A percentile compares a stretch with the other conserved stretches of the same genome.
Conservation (phyloP, 495 filamentous ascomycete species). For the Bacidia rubella region DNA sequence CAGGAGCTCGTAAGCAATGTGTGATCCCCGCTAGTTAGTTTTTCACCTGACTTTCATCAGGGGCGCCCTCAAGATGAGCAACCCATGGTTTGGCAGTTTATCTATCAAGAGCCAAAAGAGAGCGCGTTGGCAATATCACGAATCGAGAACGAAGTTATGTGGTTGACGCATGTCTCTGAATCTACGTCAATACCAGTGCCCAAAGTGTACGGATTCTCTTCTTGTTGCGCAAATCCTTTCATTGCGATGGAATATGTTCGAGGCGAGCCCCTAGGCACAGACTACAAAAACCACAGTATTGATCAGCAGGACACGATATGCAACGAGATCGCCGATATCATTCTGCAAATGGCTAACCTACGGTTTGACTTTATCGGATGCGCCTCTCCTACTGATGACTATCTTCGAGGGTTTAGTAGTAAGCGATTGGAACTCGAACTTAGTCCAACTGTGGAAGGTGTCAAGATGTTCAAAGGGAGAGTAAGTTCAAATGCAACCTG, state of each 20-base stretch:
- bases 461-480: constrained; percentile 16
- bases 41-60: no score
- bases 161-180: constrained; percentile 2
- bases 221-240: background rate
- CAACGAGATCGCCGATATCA: constrained; percentile 8
- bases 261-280: constrained; percentile 4
- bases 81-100: background rate
- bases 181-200: constrained; percentile 8
- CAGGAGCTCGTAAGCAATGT: background rate
- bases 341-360: constrained; percentile 5
- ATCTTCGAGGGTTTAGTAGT: no score
- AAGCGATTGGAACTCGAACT: no score
- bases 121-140: constrained; percentile 3
- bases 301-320: constrained; percentile 7
- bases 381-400: background rate
- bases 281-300: constrained; percentile 7
- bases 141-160: constrained; percentile 12
- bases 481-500: constrained; percentile 12
- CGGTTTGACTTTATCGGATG: constrained; percentile 15
- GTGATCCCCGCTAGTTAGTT: no score
- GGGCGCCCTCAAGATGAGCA: no score
- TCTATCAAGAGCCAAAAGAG: constrained; percentile 7
- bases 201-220: constrained; percentile 9
- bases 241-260: constrained; percentile 14
- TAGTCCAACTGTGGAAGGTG: constrained; percentile 16